Evolutionary conservation across 768 basidiomycete genomes (phyloP).

Genomic region (Phaeotremella fagi): DNA sequence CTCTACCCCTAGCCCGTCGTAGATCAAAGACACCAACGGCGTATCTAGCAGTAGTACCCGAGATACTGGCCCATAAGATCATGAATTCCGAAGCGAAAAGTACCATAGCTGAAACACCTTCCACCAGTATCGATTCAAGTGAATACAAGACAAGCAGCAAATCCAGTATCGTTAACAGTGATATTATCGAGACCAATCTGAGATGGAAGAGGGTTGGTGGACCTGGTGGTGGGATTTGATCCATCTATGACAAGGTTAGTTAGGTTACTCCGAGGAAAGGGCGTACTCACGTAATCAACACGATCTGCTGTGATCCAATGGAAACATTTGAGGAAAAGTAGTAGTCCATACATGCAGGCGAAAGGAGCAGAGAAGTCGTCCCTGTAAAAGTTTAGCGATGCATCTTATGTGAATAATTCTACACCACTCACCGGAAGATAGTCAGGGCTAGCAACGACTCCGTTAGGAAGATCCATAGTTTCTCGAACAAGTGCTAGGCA

Average conservation of each 20-base stretch:
- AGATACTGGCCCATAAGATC: slow-evolving; percentile 33
- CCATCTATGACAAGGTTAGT: slow-evolving; percentile 65
- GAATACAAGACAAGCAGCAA: slow-evolving; percentile 62
- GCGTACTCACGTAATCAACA: slow-evolving; percentile 86
- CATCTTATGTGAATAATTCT: neutral
- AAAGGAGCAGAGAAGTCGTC: slow-evolving; percentile 54
- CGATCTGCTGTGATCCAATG: slow-evolving; percentile 95
- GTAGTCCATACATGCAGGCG: slow-evolving; percentile 85
- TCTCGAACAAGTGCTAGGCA: slow-evolving; percentile 81
- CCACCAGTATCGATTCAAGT: slow-evolving; percentile 59
- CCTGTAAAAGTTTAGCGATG: slow-evolving; percentile 8
- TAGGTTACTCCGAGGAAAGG: neutral
- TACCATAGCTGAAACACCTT: slow-evolving; percentile 78
- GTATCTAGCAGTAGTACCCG: slow-evolving; percentile 64
- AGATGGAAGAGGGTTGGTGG: slow-evolving; percentile 78
- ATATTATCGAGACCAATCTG: slow-evolving; percentile 69
- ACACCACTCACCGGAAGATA: slow-evolving; percentile 64
- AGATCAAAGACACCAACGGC: slow-evolving; percentile 74
- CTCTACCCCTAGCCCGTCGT: slow-evolving; percentile 57
- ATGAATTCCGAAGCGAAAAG: slow-evolving; percentile 80
- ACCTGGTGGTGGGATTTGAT: slow-evolving; percentile 84
- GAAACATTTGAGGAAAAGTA: slow-evolving; percentile 93
- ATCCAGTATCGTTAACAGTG: slow-evolving; percentile 70
- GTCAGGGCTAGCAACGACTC: slow-evolving; percentile 94
- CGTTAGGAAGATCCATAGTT: slow-evolving; percentile 95